Evolutionary conservation across 176 grass and related monocot genomes (phyloP).

Genomic region (Sorghum bicolor): Sorghum_bicolor_NCBIv3 NC_012879.2:7056501-7057000

Average conservation of each 20-base stretch:
- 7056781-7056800: constrained; percentile 28
- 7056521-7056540: neutral
- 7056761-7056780: constrained; percentile 24
- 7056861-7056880: constrained; percentile 34
- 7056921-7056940: constrained; percentile 32
- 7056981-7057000: constrained; percentile 48
- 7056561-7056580: neutral
- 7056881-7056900: constrained; percentile 26
- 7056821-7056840: constrained; percentile 39
- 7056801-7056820: neutral
- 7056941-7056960: constrained; percentile 42
- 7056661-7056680: neutral
- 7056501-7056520: neutral
- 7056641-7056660: neutral
- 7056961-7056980: constrained; percentile 58
- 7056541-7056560: neutral
- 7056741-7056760: constrained; percentile 12
- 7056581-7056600: neutral
- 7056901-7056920: constrained; percentile 36
- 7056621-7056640: neutral
- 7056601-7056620: neutral
- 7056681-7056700: neutral
- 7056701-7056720: constrained; percentile 3
- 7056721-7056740: neutral
- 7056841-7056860: constrained; percentile 49